Conservation (phyloP, 768 basidiomycete genomes). For the Leucosporidium creatinivorum region DNA sequence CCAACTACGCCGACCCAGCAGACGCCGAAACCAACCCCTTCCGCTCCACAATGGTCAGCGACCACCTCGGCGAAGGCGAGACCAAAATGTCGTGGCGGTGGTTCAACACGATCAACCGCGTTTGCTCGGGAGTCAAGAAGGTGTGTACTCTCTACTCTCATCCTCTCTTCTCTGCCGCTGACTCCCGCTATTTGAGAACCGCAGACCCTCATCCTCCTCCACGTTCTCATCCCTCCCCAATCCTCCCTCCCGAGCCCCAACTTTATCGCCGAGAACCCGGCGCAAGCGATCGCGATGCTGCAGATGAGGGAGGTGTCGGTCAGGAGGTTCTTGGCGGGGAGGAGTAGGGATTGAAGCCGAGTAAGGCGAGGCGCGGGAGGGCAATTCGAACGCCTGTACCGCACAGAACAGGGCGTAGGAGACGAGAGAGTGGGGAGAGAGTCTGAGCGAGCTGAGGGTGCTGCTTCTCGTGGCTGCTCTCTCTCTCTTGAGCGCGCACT, state of each 20-base stretch:
- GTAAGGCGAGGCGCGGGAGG: too few relatives aligned
- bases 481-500: too few relatives aligned
- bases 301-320: constrained; percentile 76
- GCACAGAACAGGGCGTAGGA: too few relatives aligned
- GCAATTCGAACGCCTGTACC: too few relatives aligned
- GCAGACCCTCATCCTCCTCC: constrained; percentile 84
- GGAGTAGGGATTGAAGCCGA: constrained; percentile 66
- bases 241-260: constrained; percentile 45
- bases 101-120: constrained; percentile 93
- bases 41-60: constrained; percentile 45
- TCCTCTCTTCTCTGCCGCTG: neutral
- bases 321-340: constrained; percentile 77
- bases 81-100: constrained; percentile 70
- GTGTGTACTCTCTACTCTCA: constrained; percentile 44
- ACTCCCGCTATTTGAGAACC: too few relatives aligned
- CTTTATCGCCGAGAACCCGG: constrained; percentile 55
- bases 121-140: constrained; percentile 95
- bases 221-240: constrained; percentile 82
- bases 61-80: constrained; percentile 33
- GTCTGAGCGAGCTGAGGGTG: too few relatives aligned
- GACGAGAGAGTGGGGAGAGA: too few relatives aligned
- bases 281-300: constrained; percentile 61
- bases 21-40: constrained; percentile 63
- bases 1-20: constrained; percentile 73
- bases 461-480: too few relatives aligned